Evolutionary conservation across 1,284 basidiomycete species (phyloP), one percentile per base, ranked within the genome.

Genomic region (Tylopilus orsonianus): DNA sequence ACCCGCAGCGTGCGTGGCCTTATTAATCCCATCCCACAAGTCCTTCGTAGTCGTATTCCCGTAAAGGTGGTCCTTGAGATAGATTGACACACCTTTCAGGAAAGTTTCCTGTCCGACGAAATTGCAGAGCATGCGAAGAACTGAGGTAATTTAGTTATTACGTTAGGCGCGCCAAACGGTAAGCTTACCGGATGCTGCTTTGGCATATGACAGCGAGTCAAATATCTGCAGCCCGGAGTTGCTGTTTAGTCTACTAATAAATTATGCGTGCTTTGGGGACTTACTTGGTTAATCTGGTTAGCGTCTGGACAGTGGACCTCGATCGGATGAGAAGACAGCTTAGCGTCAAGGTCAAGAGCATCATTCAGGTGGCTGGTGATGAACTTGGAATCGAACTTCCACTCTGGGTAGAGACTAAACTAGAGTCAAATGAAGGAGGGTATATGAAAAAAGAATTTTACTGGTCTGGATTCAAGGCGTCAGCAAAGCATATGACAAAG

Each of bases 321-420:
- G 61, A 99, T 93, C 1, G 95, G 90, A 69, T 99, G 96, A 26
- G 92, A 95, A 13, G 93, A 96, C 13, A 90, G 75, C 67, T 95
- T 93, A 9, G 90, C 83, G 63, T 99, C 96, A 47, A 97, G 79
- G 32, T 76, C 73, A 27, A 97, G 78, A 13, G 95, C 93, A 24
- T 71, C 67, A 52, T 77, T 75, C 30, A 87, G 70, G 59, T 84
- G 76, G n/a, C 70, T 66, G 12, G 75, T 75, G 54, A 90, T 83
- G 63, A 90, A 90, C 41, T 78, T 75, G 1, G 84, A 80, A 58
- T 87, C 77, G 26, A 85, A 75, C 57, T 81, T 84, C 85, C 86
- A 90, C 61, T 90, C 86, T 2, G 87, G 87, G 68, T 81, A 87
- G 16, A 89, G 73, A 63, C 87, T 89, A 53, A 40, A 46, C 22